Percentiles rank a stretch among this genome's conserved stretches.
Conservation (phyloP, 208 protist species). For the Acanthamoeba lenticulata region DNA sequence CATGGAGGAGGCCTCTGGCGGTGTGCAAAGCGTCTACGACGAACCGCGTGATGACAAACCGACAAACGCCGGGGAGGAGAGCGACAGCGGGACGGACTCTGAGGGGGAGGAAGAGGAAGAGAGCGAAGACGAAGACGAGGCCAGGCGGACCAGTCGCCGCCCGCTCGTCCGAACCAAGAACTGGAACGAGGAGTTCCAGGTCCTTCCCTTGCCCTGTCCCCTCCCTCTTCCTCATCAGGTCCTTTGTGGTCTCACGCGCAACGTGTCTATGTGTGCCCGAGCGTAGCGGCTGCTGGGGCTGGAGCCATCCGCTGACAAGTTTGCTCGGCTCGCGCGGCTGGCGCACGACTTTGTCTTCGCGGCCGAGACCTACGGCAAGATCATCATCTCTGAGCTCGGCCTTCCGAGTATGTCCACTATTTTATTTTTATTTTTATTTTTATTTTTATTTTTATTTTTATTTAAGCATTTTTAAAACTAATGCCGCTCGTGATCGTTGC, state of each 20-base stretch:
- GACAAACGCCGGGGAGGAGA: neutral
- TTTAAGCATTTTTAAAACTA: too few species aligned
- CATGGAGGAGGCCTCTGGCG: neutral
- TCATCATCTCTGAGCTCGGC: constrained; percentile 56
- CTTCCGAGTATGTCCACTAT: neutral
- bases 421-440: too few species aligned
- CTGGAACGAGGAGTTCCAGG: constrained; percentile 59
- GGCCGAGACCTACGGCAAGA: neutral
- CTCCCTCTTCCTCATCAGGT: neutral
- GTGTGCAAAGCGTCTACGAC: neutral
- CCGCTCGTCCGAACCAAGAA: neutral
- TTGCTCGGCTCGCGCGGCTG: neutral
- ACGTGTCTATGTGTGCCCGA: neutral
- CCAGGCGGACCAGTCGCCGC: neutral
- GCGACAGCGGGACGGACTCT: neutral
- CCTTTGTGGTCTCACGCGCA: neutral
- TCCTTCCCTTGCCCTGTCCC: neutral
- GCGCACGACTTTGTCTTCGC: constrained; percentile 51
- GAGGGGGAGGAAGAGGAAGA: neutral
- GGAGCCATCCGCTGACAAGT: constrained; percentile 16
- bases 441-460: too few species aligned
- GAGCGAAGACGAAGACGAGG: neutral
- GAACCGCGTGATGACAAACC: neutral
- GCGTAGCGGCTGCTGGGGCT: neutral
- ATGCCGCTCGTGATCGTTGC: too few species aligned